Base-by-base conservation (phyloP, 306 rosid species). In the Urtica urens region DNA sequence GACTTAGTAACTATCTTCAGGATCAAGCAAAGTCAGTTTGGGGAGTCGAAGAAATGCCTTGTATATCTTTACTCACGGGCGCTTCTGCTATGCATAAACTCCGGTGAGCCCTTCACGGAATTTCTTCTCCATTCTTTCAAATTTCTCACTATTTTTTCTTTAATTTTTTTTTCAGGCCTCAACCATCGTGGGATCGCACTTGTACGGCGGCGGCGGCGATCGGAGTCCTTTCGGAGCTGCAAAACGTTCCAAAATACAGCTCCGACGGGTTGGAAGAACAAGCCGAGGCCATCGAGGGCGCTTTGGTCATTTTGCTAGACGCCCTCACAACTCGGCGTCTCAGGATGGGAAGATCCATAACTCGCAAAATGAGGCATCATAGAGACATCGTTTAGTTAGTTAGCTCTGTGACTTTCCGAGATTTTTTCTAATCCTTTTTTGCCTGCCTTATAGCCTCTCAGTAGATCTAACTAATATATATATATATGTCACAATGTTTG, bases 161-260 rank as follows among this genome's bases (percentile, higher is more conserved):
- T 38, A 21, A 22, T 34, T 50, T 55, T 64, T 15, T 58, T 21
- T 38, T 51, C 72, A 88, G 97, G 73, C 95, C 97, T 53, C 95
- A 88, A 51, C 97, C 97, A 34, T 81, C 95, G 33, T 81, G 94
- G 97, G 97, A 88, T 39, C 95, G 95, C 2, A 88, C 97, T 13
- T 88, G 95, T 51, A 88, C 97, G 0, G 95, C 95, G 0, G 95
- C 86, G 10, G 97, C 97, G 0, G 95, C 86, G 0, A 70, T 63
- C 22, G 79, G 82, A 63, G 71, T 84, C 48, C 90, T 88, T 59
- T 74, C 65, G 6, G 97, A 83, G 75, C 76, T 88, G 55, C 83
- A 88, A 46, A 61, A 60, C 45, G 75, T 84, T 72, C 77, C 83
- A 3, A 64, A 53, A 52, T 76, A 76, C 47, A 72, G 72, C 56